Conservation (phyloP, 371 early-diverging fungal genomes). For the Paraphysoderma sedebokerense region DNA sequence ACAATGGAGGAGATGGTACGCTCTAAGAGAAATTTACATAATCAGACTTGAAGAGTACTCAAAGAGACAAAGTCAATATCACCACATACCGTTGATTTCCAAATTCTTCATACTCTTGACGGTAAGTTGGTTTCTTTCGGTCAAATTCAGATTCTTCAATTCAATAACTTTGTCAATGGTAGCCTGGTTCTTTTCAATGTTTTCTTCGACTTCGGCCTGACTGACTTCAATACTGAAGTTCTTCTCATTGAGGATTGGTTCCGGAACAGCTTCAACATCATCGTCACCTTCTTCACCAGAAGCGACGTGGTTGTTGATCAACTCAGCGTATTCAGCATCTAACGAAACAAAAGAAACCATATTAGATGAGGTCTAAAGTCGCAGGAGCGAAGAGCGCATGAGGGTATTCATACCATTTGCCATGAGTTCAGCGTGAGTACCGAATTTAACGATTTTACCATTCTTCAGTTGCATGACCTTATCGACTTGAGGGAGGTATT, state of each 20-base stretch:
- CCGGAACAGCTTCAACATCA: slow-evolving; percentile 3
- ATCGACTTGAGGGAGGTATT: slow-evolving; percentile 40
- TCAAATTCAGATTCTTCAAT: slow-evolving; percentile 4
- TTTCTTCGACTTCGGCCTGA: no score
- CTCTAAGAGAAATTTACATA: no score
- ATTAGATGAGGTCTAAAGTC: no score
- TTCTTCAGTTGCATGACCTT: slow-evolving; percentile 40
- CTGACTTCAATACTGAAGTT: no score
- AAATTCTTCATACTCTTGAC: slow-evolving; percentile 19
- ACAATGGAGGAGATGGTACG: slow-evolving; percentile 44
- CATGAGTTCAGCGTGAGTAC: slow-evolving; percentile 45
- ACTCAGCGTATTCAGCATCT: not conserved
- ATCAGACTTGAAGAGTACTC: no score
- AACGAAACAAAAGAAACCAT: no score
- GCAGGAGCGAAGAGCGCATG: no score
- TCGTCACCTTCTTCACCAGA: slow-evolving; percentile 9
- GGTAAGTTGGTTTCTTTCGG: slow-evolving; percentile 14
- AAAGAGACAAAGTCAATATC: no score
- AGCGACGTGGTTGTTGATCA: slow-evolving; percentile 9
- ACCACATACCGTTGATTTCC: slow-evolving; percentile 32
- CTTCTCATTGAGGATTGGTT: no score
- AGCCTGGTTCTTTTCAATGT: slow-evolving; percentile 6
- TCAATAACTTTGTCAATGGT: slow-evolving; percentile 5
- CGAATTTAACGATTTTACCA: slow-evolving; percentile 44
- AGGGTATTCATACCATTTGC: slow-evolving; percentile 3